phyloP scores from a whole-genome alignment of 129 eudicot genomes.

The Ambrosia artemisiifolia region DNA sequence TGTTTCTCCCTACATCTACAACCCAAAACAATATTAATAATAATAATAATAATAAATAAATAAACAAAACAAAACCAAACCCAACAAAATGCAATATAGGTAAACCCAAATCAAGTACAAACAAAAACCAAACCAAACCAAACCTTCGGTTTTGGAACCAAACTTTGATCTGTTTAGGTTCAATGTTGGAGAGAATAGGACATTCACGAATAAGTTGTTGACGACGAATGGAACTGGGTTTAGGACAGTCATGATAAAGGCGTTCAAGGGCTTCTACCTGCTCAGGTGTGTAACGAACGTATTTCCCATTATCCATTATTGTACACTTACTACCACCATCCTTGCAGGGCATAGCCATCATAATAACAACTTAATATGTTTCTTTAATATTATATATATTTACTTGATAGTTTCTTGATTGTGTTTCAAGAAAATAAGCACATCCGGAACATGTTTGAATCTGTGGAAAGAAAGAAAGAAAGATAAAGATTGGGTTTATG shows the following conservation, averaged over 20 bases:
- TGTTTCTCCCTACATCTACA: slow-evolving; percentile 94
- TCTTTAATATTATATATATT: too few species aligned
- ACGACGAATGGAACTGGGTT: slow-evolving; percentile 86
- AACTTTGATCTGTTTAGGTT: slow-evolving; percentile 97
- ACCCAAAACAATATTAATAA: not conserved
- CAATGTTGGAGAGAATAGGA: slow-evolving; percentile 89
- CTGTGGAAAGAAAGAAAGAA: slow-evolving; percentile 14
- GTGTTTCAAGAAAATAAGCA: not conserved
- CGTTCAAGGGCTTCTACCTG: slow-evolving; percentile 99
- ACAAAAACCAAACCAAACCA: not conserved
- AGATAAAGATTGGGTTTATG: slow-evolving; percentile 1
- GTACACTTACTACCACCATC: slow-evolving; percentile 57
- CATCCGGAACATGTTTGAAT: slow-evolving; percentile 35
- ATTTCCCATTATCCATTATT: slow-evolving; percentile 74
- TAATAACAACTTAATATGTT: not conserved
- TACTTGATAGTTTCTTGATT: not conserved
- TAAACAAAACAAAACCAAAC: not conserved
- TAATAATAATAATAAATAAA: too few species aligned
- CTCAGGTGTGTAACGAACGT: slow-evolving; percentile 95
- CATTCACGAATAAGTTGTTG: slow-evolving; percentile 95
- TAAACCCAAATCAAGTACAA: not conserved
- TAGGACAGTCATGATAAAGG: slow-evolving; percentile 87
- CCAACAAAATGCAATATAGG: not conserved
- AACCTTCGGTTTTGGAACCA: slow-evolving; percentile 97
- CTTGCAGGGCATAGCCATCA: slow-evolving; percentile 77